Evolutionary conservation across 345 rosid genomes (phyloP).

Genomic region (Brassica rapa): DNA sequence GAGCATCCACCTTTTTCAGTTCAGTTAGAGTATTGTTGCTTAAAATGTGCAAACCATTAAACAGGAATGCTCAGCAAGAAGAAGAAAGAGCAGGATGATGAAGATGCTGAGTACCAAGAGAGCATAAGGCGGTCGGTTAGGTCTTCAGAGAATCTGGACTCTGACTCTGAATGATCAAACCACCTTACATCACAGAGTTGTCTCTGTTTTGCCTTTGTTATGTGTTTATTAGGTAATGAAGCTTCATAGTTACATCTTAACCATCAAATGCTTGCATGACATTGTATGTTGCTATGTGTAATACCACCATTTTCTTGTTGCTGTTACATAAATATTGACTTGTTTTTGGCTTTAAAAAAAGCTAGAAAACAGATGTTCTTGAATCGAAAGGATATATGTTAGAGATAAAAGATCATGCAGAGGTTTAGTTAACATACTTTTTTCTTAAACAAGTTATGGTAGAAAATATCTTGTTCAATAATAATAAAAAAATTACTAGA

Average conservation of each 20-base stretch:
- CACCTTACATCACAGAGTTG: constrained; percentile 4
- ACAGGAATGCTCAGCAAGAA: constrained; percentile 72
- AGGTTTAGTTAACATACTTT: background rate
- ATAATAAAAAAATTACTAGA: background rate
- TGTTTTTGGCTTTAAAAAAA: background rate
- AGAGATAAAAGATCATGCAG: background rate
- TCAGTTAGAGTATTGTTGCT: background rate
- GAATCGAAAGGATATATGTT: background rate
- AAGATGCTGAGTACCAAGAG: constrained; percentile 56
- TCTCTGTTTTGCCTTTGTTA: constrained; percentile 12
- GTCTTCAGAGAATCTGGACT: constrained; percentile 56
- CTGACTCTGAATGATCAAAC: constrained; percentile 75
- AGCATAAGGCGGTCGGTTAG: constrained; percentile 60
- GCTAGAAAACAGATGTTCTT: background rate
- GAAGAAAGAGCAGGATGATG: constrained; percentile 60
- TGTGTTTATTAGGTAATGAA: constrained; percentile 11
- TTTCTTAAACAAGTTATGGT: background rate
- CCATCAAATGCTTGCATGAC: constrained; percentile 16
- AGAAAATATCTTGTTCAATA: background rate
- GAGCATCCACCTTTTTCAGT: background rate
- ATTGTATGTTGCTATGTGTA: constrained; percentile 17
- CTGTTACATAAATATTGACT: constrained; percentile 6
- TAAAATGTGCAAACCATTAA: constrained; percentile 15
- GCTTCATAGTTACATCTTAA: constrained; percentile 8
- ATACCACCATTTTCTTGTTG: constrained; percentile 2